phyloP scores from a whole-genome alignment of 306 rosid species.

The Lathyrus tuberosus region DNA sequence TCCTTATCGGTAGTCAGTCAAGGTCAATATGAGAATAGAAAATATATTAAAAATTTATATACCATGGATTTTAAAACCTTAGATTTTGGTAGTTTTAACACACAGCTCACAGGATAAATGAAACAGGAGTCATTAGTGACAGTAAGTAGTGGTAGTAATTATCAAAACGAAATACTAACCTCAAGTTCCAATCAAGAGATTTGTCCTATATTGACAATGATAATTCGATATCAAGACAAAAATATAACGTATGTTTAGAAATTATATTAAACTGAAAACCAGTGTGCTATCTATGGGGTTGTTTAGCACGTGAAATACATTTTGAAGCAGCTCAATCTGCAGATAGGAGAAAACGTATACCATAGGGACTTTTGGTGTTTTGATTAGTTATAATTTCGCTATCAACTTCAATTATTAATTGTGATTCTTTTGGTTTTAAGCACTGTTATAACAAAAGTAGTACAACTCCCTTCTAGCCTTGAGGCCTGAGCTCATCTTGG shows the following conservation, averaged over 20 bases:
- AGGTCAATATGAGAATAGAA: neutral
- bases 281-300: conserved; percentile 36
- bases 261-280: conserved; percentile 33
- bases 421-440: no score
- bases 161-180: neutral
- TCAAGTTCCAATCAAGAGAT: conserved; percentile 3
- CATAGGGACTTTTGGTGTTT: no score
- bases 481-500: no score
- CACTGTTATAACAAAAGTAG: no score
- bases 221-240: conserved; percentile 29
- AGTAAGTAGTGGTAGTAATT: neutral
- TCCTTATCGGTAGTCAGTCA: no score
- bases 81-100: conserved; percentile 34
- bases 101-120: conserved; percentile 39
- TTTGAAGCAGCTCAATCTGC: neutral
- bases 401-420: no score
- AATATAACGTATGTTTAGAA: neutral
- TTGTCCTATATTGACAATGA: conserved; percentile 37
- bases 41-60: neutral
- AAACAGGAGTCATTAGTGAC: conserved; percentile 28
- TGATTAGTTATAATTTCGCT: no score
- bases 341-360: neutral
- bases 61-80: conserved; percentile 33
- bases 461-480: no score
- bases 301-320: conserved; percentile 39